phyloP scores from a whole-genome alignment of 345 rosid genomes.

The Hirschfeldia incana region DNA sequence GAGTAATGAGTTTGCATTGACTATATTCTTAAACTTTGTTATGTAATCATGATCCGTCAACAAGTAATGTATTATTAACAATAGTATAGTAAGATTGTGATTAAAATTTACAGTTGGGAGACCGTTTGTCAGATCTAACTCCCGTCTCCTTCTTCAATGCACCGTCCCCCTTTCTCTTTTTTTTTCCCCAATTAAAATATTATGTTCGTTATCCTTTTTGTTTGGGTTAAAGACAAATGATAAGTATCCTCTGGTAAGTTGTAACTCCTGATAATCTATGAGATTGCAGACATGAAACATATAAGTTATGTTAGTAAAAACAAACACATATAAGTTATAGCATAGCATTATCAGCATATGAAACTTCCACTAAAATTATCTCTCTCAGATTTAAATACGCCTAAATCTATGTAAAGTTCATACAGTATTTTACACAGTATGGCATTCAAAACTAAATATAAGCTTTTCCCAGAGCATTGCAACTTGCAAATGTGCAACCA shows the following conservation, averaged over 20 bases:
- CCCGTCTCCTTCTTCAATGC: constrained; percentile 39
- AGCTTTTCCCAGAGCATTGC: constrained; percentile 23
- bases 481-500: neutral
- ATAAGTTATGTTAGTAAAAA: neutral
- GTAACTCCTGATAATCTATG: neutral
- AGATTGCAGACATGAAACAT: neutral
- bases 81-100: neutral
- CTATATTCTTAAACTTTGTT: neutral
- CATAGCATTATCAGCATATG: neutral
- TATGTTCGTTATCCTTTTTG: neutral
- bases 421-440: neutral
- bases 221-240: neutral
- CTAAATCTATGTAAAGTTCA: neutral
- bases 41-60: neutral
- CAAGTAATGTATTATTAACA: neutral
- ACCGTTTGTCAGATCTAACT: constrained; percentile 31
- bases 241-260: neutral
- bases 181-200: neutral
- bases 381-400: neutral
- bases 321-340: neutral
- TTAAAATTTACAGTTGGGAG: constrained; percentile 34
- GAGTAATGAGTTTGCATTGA: neutral
- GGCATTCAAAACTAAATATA: neutral
- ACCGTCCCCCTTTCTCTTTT: constrained; percentile 29
- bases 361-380: neutral